phyloP scores from a whole-genome alignment of 2,329 filamentous ascomycete species.

The Neoscytalidium dimidiatum region DNA sequence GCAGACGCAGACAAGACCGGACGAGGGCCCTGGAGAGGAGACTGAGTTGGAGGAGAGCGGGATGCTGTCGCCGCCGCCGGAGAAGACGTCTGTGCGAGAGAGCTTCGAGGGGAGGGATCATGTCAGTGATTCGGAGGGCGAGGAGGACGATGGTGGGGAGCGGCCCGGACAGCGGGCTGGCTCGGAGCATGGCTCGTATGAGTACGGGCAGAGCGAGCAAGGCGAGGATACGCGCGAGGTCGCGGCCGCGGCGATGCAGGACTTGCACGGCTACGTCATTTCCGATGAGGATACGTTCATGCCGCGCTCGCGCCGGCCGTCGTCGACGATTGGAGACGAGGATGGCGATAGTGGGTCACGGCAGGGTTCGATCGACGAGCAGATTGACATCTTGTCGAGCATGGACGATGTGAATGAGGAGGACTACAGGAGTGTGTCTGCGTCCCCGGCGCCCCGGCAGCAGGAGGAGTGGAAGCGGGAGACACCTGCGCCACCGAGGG shows the following conservation, averaged over 20 bases:
- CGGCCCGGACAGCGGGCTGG: not conserved
- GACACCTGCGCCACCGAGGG: not conserved
- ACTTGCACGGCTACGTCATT: conserved; percentile 18
- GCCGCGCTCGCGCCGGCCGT: not conserved
- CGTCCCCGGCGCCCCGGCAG: not conserved
- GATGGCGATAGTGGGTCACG: not conserved
- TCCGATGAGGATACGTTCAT: conserved; percentile 15
- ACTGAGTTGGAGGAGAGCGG: conserved; percentile 23
- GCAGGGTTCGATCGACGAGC: conserved; percentile 15
- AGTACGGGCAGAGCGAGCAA: conserved; percentile 3
- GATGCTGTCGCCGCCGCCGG: not conserved
- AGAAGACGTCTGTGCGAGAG: not conserved
- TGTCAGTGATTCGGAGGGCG: not conserved
- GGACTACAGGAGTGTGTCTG: not conserved
- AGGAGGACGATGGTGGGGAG: not conserved
- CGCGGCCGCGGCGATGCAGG: conserved; percentile 9
- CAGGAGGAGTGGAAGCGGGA: not conserved
- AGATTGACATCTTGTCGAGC: conserved; percentile 17
- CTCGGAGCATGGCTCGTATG: not conserved
- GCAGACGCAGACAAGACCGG: too few species aligned
- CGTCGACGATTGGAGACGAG: not conserved
- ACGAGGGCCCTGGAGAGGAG: conserved; percentile 23
- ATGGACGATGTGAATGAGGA: conserved; percentile 19
- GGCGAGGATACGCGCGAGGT: not conserved
- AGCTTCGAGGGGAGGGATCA: conserved; percentile 5